Evolutionary conservation across 1,284 basidiomycete genomes (phyloP).

Genomic region (Tilletia setariae): DNA sequence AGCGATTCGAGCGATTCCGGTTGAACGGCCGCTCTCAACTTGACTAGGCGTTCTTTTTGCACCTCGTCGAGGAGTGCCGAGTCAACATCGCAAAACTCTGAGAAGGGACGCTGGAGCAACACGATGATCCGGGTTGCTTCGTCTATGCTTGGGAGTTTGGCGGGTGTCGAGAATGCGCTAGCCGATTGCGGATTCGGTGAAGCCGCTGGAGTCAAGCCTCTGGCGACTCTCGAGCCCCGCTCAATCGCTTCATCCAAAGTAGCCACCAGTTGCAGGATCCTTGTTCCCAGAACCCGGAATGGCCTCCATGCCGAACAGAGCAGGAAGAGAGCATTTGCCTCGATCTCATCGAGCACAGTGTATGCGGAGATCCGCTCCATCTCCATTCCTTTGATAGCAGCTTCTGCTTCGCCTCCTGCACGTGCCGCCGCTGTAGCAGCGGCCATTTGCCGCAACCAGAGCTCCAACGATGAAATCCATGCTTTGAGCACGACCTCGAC

Average conservation of each 20-base stretch:
- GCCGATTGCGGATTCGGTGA: too few species aligned
- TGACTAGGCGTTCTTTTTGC: not conserved
- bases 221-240: conserved; percentile 26
- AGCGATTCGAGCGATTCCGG: conserved; percentile 31
- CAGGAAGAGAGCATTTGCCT: conserved; percentile 73
- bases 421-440: conserved; percentile 27
- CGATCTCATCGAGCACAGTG: conserved; percentile 60
- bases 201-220: too few species aligned
- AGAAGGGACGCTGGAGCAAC: conserved; percentile 39
- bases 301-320: conserved; percentile 67
- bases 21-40: not conserved
- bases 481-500: conserved; percentile 64
- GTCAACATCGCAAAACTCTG: conserved; percentile 22
- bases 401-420: conserved; percentile 32
- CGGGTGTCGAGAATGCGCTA: conserved; percentile 22
- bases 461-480: conserved; percentile 73
- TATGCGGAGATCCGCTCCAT: conserved; percentile 48
- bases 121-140: conserved; percentile 43
- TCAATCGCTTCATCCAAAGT: conserved; percentile 49
- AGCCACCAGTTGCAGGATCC: conserved; percentile 38
- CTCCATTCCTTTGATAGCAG: conserved; percentile 26
- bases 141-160: conserved; percentile 16
- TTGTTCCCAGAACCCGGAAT: conserved; percentile 56
- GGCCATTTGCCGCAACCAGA: conserved; percentile 62
- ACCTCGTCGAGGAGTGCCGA: not conserved